A percentile compares a stretch with the other conserved stretches of the same genome.
phyloP scores from a whole-genome alignment of 176 grass and related monocot genomes.

The Neostapfia colusana region DNA sequence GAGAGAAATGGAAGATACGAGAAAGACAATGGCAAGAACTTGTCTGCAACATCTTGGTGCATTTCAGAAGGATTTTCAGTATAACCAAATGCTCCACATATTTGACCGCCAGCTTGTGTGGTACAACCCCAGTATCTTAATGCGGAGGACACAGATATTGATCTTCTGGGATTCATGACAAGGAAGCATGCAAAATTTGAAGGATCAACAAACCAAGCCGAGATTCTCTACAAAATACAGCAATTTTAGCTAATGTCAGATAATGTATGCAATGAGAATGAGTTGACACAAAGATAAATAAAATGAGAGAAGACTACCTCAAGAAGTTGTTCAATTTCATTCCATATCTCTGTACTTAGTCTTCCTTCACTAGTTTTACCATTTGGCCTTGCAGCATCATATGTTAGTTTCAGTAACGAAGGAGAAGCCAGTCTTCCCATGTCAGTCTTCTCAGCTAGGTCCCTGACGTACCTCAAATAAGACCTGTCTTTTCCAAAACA shows the following conservation, averaged over 20 bases:
- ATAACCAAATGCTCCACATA: conserved; percentile 82
- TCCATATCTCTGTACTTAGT: conserved; percentile 83
- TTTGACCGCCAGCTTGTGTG: conserved; percentile 78
- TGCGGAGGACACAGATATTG: conserved; percentile 58
- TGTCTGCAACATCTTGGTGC: conserved; percentile 48
- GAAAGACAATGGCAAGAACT: conserved; percentile 70
- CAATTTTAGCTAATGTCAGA: conserved; percentile 9
- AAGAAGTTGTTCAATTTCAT: conserved; percentile 64
- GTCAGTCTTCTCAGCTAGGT: conserved; percentile 87
- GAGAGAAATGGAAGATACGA: conserved; percentile 58
- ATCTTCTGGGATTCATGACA: conserved; percentile 59
- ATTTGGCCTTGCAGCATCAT: conserved; percentile 67
- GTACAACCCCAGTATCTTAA: conserved; percentile 92
- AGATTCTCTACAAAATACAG: conserved; percentile 57
- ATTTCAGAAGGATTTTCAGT: conserved; percentile 49
- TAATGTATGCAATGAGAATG: not conserved
- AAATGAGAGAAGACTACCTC: conserved; percentile 43
- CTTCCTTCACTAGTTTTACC: conserved; percentile 65
- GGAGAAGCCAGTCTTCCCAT: conserved; percentile 88
- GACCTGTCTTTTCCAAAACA: conserved; percentile 56
- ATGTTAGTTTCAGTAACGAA: conserved; percentile 73
- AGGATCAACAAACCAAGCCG: conserved; percentile 56
- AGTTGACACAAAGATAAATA: not conserved
- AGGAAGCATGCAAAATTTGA: conserved; percentile 87
- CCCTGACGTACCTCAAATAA: conserved; percentile 76